phyloP scores from a whole-genome alignment of 2,329 filamentous ascomycete species.

The Fusarium sp. region DNA sequence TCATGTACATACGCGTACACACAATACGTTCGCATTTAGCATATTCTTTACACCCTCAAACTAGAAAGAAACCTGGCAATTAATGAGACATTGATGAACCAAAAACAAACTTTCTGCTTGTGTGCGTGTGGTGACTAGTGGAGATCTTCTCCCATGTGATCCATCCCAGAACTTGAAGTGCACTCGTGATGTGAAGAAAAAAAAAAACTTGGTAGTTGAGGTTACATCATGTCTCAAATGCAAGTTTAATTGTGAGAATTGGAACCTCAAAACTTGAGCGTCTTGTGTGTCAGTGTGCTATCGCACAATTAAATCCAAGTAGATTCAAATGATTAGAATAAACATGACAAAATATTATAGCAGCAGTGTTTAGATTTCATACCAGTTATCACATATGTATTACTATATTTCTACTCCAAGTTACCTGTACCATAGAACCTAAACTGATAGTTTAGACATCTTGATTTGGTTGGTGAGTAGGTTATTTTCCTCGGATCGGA shows the following conservation, averaged over 20 bases:
- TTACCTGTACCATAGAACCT: too few species aligned
- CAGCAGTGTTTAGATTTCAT: too few species aligned
- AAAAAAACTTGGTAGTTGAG: slow-evolving; percentile 15
- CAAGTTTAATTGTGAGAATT: slow-evolving; percentile 22
- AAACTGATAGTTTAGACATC: too few species aligned
- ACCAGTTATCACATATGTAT: too few species aligned
- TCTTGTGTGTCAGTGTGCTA: neutral
- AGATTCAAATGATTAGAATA: too few species aligned
- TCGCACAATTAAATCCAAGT: too few species aligned
- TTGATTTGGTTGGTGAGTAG: too few species aligned
- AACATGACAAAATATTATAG: too few species aligned
- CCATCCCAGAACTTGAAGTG: slow-evolving; percentile 20
- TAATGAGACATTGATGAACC: slow-evolving; percentile 36
- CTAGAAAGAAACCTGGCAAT: slow-evolving; percentile 36
- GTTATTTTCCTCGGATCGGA: too few species aligned
- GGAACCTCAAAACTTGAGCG: slow-evolving; percentile 1
- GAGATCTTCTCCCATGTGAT: slow-evolving; percentile 38
- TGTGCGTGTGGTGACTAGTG: slow-evolving; percentile 31
- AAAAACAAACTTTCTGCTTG: slow-evolving; percentile 10
- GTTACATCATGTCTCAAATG: slow-evolving; percentile 38
- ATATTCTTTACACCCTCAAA: slow-evolving; percentile 1
- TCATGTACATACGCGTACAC: slow-evolving; percentile 11
- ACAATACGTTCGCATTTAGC: slow-evolving; percentile 7
- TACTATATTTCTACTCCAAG: too few species aligned
- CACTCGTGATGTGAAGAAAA: slow-evolving; percentile 30